Evolutionary conservation across 768 basidiomycete species (phyloP).

Genomic region (Pleurotus giganteus): DNA sequence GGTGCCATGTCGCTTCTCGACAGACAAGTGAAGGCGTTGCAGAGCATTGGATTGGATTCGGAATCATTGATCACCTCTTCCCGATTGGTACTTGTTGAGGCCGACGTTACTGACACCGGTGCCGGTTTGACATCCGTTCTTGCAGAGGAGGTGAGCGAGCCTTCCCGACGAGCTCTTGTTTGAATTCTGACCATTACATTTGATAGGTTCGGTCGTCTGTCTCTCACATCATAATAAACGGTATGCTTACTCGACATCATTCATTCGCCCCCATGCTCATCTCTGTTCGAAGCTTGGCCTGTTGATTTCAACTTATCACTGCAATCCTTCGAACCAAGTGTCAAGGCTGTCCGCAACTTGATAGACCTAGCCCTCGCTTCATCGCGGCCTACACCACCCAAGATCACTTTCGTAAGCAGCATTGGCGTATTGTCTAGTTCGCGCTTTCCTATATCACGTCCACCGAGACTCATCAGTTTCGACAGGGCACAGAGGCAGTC

Average conservation of each 20-base stretch:
- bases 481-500: neutral
- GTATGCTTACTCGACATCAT: constrained; percentile 14
- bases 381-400: constrained; percentile 20
- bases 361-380: constrained; percentile 38
- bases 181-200: neutral
- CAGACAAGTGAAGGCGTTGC: neutral
- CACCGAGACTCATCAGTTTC: constrained; percentile 15
- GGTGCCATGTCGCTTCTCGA: neutral
- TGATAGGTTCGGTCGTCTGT: constrained; percentile 12
- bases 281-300: constrained; percentile 33
- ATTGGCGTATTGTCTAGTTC: constrained; percentile 26
- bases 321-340: constrained; percentile 41
- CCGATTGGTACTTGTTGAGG: neutral
- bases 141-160: constrained; percentile 15
- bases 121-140: constrained; percentile 11
- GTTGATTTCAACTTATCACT: constrained; percentile 46
- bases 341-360: constrained; percentile 37
- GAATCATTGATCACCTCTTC: neutral
- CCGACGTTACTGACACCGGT: neutral
- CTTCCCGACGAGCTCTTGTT: neutral
- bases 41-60: neutral
- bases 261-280: neutral
- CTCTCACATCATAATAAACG: constrained; percentile 29
- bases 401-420: constrained; percentile 37
- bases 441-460: constrained; percentile 4